A percentile compares a stretch with the other conserved stretches of the same genome.
Conservation (phyloP, 148 eudicot genomes). For the Nepenthes gracilis region DNA sequence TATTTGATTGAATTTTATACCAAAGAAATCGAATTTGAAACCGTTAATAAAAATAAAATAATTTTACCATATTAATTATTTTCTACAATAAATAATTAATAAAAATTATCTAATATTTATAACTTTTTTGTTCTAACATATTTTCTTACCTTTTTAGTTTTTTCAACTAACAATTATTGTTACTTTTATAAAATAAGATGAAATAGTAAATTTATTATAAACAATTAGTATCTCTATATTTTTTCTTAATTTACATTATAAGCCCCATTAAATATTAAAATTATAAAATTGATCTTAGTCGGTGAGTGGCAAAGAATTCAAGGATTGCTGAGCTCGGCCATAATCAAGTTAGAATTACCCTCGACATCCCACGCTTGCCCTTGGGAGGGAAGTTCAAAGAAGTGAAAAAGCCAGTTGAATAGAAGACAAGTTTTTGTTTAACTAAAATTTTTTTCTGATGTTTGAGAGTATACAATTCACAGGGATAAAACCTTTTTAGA, state of each 20-base stretch:
- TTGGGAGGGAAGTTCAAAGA: constrained; percentile 30
- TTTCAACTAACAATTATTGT: too few relatives aligned
- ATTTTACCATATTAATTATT: too few relatives aligned
- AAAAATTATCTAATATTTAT: too few relatives aligned
- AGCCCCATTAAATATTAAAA: constrained; percentile 31
- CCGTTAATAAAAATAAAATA: too few relatives aligned
- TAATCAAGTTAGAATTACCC: constrained; percentile 75
- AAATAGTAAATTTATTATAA: constrained; percentile 74
- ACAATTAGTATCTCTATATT: constrained; percentile 29
- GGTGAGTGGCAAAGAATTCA: constrained; percentile 95
- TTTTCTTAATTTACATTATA: too few relatives aligned
- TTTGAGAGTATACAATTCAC: constrained; percentile 33
- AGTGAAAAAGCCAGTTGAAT: neutral
- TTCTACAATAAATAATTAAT: too few relatives aligned
- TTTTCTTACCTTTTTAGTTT: too few relatives aligned
- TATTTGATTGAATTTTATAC: too few relatives aligned
- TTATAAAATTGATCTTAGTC: constrained; percentile 83
- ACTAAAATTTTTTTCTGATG: constrained; percentile 11
- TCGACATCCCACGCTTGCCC: constrained; percentile 81
- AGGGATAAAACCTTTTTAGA: constrained; percentile 42
- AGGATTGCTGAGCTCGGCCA: constrained; percentile 95
- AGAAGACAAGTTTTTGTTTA: neutral
- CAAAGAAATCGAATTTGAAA: too few relatives aligned
- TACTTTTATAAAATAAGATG: constrained; percentile 81
- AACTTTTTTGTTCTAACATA: too few relatives aligned